A percentile compares a stretch with the other conserved stretches of the same genome.
Conservation (phyloP, 2,329 filamentous ascomycete species). For the Colletotrichum euphorbiae region DNA sequence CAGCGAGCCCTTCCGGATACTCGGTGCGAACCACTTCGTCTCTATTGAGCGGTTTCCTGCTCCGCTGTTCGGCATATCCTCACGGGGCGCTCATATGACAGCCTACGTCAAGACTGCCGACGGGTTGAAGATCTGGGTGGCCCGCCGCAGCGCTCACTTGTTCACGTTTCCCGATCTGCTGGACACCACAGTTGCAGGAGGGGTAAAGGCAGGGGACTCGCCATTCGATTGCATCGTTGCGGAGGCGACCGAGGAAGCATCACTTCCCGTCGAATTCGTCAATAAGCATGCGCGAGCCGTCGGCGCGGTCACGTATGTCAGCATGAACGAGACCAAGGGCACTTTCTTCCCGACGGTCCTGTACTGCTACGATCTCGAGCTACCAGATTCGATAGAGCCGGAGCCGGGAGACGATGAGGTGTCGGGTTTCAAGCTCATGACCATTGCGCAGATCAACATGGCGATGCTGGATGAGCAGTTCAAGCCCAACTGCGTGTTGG, state of each 20-base stretch:
- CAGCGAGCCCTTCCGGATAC: slow-evolving; percentile 57
- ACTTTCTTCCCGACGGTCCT: slow-evolving; percentile 51
- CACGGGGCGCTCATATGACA: slow-evolving; percentile 75
- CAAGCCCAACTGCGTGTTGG: slow-evolving; percentile 84
- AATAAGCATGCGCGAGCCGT: slow-evolving; percentile 42
- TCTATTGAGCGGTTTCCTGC: slow-evolving; percentile 71
- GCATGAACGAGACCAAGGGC: slow-evolving; percentile 32
- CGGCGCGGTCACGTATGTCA: slow-evolving; percentile 49
- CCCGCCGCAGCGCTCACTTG: slow-evolving; percentile 72
- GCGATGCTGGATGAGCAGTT: slow-evolving; percentile 77
- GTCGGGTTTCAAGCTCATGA: slow-evolving; percentile 77
- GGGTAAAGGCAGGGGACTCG: slow-evolving; percentile 74
- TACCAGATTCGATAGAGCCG: slow-evolving; percentile 68
- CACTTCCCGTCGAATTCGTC: slow-evolving; percentile 48
- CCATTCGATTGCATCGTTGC: slow-evolving; percentile 77
- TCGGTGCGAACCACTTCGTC: slow-evolving; percentile 51
- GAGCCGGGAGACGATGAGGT: slow-evolving; percentile 83
- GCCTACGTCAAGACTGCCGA: slow-evolving; percentile 64
- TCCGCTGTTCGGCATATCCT: slow-evolving; percentile 74
- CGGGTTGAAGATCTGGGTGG: slow-evolving; percentile 76
- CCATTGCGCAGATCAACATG: slow-evolving; percentile 67
- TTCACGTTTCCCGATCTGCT: slow-evolving; percentile 80
- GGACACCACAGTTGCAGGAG: slow-evolving; percentile 85
- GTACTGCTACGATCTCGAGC: slow-evolving; percentile 82
- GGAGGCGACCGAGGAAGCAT: slow-evolving; percentile 80